phyloP scores from a whole-genome alignment of 495 filamentous ascomycete species.

The Apiosordaria backusii region DNA sequence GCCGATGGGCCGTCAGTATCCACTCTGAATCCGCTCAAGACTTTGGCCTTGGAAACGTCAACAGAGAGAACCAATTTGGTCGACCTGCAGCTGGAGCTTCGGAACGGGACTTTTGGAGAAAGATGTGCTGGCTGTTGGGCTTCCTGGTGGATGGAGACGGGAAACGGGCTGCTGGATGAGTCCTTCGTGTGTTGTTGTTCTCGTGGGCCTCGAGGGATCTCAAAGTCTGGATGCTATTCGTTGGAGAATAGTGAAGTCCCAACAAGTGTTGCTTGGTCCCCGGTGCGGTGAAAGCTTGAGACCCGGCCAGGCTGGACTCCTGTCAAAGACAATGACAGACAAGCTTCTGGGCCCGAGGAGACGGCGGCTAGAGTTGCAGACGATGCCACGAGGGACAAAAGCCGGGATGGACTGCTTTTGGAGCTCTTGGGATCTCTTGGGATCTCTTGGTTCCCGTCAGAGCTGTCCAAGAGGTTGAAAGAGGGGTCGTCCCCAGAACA shows the following conservation, averaged over 20 bases:
- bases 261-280: neutral
- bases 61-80: slow-evolving; percentile 13
- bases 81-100: slow-evolving; percentile 24
- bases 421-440: neutral
- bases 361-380: neutral
- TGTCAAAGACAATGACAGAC: neutral
- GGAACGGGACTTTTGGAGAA: slow-evolving; percentile 1
- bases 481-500: neutral
- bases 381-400: neutral
- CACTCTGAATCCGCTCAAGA: slow-evolving; percentile 12
- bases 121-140: neutral
- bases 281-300: neutral
- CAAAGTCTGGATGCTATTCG: neutral
- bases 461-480: neutral
- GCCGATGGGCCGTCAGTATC: slow-evolving; percentile 11
- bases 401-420: neutral
- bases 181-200: neutral
- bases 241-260: neutral
- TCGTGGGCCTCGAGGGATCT: neutral
- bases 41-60: slow-evolving; percentile 8
- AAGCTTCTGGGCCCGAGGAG: neutral
- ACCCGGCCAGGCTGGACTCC: no score
- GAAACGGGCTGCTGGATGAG: neutral
- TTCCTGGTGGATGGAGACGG: neutral
- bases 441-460: no score